phyloP scores from a whole-genome alignment of 2,329 filamentous ascomycete genomes.

The Monilinia fructicola region DNA sequence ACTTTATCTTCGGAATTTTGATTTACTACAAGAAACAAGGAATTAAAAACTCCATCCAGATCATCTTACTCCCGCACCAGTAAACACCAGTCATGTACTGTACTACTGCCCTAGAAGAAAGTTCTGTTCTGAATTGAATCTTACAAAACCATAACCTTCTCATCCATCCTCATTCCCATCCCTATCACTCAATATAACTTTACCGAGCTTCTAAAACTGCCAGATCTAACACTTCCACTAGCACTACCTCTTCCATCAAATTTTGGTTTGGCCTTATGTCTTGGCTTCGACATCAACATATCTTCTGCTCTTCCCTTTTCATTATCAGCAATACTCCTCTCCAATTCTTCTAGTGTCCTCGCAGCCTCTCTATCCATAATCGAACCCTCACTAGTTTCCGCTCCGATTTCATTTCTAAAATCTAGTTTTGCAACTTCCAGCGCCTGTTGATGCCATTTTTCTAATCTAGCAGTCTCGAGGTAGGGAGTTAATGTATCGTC shows the following conservation, averaged over 20 bases:
- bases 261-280: constrained; percentile 30
- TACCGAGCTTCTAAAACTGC: constrained; percentile 29
- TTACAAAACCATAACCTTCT: neutral
- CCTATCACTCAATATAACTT: constrained; percentile 23
- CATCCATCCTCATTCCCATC: neutral
- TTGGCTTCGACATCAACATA: constrained; percentile 32
- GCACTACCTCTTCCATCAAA: constrained; percentile 30
- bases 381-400: constrained; percentile 33
- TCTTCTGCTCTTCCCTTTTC: constrained; percentile 35
- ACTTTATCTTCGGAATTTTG: neutral
- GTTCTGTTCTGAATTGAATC: neutral
- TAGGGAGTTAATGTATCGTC: constrained; percentile 63
- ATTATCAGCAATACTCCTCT: constrained; percentile 35
- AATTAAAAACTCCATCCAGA: neutral
- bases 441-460: constrained; percentile 61
- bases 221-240: constrained; percentile 26
- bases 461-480: constrained; percentile 67
- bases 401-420: constrained; percentile 41
- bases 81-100: neutral
- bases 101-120: neutral
- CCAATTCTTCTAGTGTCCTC: constrained; percentile 33
- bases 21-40: neutral
- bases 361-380: constrained; percentile 31
- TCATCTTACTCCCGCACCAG: neutral
- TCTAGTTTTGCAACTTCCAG: constrained; percentile 43